These are phyloP conservation scores for Aurantiochytrium sp. DNA, from an alignment of 108 stramenopile species.

Conservation along the genomic window DNA sequence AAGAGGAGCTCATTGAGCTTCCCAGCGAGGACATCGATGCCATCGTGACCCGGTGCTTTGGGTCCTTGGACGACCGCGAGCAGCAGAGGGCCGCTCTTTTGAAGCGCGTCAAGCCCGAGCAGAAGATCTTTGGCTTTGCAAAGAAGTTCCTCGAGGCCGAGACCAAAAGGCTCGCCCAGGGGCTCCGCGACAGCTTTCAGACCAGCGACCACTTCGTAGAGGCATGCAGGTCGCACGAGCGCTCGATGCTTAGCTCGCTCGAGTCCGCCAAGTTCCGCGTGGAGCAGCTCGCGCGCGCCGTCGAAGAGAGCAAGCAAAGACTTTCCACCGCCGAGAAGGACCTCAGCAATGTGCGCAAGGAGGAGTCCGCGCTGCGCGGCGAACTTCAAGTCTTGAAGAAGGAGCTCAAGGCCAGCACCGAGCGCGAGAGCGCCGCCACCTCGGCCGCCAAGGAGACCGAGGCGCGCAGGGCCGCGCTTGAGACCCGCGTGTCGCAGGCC, in stretches of 20 bases:
- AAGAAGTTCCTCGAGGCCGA: conserved; percentile 1
- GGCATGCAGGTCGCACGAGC: neutral
- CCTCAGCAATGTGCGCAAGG: neutral
- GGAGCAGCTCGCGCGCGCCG: neutral
- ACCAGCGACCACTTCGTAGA: neutral
- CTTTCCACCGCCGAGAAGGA: neutral
- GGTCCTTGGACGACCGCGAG: neutral
- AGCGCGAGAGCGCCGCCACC: neutral
- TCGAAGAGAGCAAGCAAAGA: neutral
- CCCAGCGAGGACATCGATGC: neutral
- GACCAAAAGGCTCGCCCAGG: neutral
- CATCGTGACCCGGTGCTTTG: neutral
- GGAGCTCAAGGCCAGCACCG: neutral
- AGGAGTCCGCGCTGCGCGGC: neutral
- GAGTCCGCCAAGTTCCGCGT: neutral
- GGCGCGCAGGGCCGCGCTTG: neutral
- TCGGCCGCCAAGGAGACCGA: neutral
- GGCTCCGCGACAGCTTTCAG: neutral
- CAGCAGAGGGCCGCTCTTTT: neutral
- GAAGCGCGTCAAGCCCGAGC: conserved; percentile 19
- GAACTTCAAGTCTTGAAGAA: neutral
- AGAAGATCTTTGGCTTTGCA: conserved; percentile 25
- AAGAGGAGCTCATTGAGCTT: neutral
- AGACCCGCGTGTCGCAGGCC: neutral
- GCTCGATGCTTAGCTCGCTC: neutral